Evolutionary conservation across 306 rosid species (phyloP), one percentile per base, ranked within the genome.

Genomic region (Trifolium subterraneum): DNA sequence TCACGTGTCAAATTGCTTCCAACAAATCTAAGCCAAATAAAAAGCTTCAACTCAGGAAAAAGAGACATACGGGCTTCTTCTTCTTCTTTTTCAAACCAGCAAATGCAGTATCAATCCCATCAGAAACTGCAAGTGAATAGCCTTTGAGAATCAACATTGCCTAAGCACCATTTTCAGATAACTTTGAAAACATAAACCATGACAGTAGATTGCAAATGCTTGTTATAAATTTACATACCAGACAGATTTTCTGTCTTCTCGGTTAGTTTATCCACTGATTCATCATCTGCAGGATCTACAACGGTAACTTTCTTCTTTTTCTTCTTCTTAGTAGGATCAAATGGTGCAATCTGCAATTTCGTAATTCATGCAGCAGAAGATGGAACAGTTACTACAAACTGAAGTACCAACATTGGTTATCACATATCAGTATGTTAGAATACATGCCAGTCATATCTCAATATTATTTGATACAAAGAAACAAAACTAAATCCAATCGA

Each of bases 311-410:
- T 84, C 87, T 84, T 84, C 14, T 84, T 93, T 88, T 94, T 94
- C 90, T 94, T 94, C 86, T 94, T 94, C 76, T 94, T 94, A 64
- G 90, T 83, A 16, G 96, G 97, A 85, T 94, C 99, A 78, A 94
- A 92, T 6, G 98, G 96, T n/a, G 78, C 88, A 63, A 94, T 82
- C 99, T 94, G 86, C 71, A 58, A 84, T 70, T 68, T 15, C 48
- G 55, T 39, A 80, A 73, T 47, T 13, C 23, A 11, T 5, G 18
- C 27, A 62, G 14, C 47, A 68, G 39, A 65, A 65, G 51, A 15
- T 8, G 29, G 50, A 59, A 39, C 14, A 5, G 15, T 36, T 41
- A 51, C 42, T 22, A 63, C 50, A 47, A 76, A 68, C 15, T 41
- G 19, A 65, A 22, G 10, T n/a, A 64, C 39, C 62, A 59, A 15